Conservation (phyloP, 345 rosid species). For the Dimocarpus longan region DNA sequence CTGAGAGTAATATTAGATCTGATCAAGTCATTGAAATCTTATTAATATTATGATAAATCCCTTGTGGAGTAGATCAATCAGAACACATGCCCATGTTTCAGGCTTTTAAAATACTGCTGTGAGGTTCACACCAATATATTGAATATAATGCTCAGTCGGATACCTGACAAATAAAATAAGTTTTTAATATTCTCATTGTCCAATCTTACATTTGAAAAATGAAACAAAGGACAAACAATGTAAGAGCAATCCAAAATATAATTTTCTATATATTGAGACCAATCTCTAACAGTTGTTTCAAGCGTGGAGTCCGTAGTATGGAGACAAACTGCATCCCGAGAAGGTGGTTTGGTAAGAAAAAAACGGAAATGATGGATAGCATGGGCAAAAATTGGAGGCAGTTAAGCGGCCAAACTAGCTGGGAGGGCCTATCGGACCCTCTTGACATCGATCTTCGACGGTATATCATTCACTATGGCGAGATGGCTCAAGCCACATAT, state of each 20-base stretch:
- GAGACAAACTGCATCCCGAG: background rate
- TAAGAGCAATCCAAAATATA: background rate
- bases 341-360: conserved; percentile 34
- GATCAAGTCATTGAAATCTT: background rate
- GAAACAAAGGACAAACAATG: background rate
- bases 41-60: too few relatives aligned
- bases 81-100: background rate
- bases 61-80: too few relatives aligned
- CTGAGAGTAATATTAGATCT: background rate
- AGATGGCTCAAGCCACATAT: conserved; percentile 81
- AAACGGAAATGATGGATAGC: conserved; percentile 20
- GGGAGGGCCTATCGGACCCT: conserved; percentile 69
- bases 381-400: conserved; percentile 62
- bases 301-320: background rate
- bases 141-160: background rate
- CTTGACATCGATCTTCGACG: conserved; percentile 71
- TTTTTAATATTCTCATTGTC: background rate
- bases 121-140: background rate
- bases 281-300: background rate
- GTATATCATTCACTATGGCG: conserved; percentile 74
- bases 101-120: background rate
- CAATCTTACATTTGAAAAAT: background rate
- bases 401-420: conserved; percentile 62
- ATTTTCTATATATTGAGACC: conserved; percentile 1
- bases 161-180: too few relatives aligned